Conservation (phyloP, 2,329 filamentous ascomycete species). For the Apiospora arundinis region DNA sequence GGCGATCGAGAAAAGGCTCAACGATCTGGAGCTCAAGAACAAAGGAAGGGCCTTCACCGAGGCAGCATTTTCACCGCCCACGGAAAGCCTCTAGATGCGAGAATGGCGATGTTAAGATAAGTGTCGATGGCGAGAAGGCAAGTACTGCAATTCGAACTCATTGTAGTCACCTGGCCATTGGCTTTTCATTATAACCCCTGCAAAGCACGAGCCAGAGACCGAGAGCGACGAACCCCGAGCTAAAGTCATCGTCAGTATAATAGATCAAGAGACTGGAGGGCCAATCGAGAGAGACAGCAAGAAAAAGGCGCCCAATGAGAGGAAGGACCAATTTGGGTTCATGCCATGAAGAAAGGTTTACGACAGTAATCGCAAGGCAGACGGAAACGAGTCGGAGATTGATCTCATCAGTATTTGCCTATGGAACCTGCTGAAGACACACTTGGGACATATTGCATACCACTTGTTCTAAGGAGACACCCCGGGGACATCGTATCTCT, state of each 20-base stretch:
- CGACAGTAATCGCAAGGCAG: background rate
- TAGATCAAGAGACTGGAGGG: background rate
- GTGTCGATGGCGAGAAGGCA: background rate
- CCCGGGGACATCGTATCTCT: background rate
- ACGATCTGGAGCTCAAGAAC: background rate
- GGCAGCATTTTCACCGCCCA: background rate
- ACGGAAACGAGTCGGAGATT: background rate
- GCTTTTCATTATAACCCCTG: background rate
- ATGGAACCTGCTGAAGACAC: slow-evolving; percentile 11
- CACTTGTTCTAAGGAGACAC: slow-evolving; percentile 17
- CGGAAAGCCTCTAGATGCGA: background rate
- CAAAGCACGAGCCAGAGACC: background rate
- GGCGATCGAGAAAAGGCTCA: background rate
- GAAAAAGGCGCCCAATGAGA: background rate
- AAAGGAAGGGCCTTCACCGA: background rate
- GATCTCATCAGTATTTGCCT: slow-evolving; percentile 1
- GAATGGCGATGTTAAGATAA: background rate
- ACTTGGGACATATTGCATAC: slow-evolving; percentile 8
- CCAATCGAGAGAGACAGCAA: background rate
- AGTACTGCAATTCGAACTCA: background rate
- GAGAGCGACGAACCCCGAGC: background rate
- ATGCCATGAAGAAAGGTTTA: background rate
- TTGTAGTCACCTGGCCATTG: background rate
- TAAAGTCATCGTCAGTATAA: background rate
- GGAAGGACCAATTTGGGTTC: background rate